A percentile compares a stretch with the other conserved stretches of the same genome.
phyloP scores from a whole-genome alignment of 2,329 filamentous ascomycete species.

The Pyricularia sp. region DNA sequence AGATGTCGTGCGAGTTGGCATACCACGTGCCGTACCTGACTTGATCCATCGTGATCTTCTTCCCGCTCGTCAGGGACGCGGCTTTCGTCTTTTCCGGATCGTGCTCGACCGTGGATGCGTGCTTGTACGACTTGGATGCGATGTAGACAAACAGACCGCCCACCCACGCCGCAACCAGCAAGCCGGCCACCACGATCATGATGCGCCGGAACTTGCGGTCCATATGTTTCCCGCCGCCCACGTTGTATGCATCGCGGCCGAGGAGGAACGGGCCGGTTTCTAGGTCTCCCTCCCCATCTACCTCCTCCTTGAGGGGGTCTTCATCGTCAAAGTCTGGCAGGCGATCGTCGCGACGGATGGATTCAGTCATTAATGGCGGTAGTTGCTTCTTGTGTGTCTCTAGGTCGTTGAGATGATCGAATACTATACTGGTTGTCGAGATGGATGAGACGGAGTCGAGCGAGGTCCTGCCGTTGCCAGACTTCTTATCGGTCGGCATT shows the following conservation, averaged over 20 bases:
- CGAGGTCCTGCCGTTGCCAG: slow-evolving; percentile 23
- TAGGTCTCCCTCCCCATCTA: slow-evolving; percentile 22
- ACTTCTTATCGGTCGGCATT: neutral
- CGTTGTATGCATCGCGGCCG: slow-evolving; percentile 17
- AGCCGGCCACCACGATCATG: slow-evolving; percentile 44
- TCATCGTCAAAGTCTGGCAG: slow-evolving; percentile 29
- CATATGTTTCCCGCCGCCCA: slow-evolving; percentile 37
- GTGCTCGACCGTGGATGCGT: slow-evolving; percentile 48
- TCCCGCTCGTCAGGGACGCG: slow-evolving; percentile 47
- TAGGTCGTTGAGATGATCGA: slow-evolving; percentile 58
- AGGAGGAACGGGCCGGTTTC: slow-evolving; percentile 42
- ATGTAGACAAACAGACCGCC: slow-evolving; percentile 56
- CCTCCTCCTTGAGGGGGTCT: slow-evolving; percentile 29
- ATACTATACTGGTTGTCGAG: slow-evolving; percentile 74
- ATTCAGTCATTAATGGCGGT: neutral
- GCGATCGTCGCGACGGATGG: slow-evolving; percentile 13
- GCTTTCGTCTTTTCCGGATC: slow-evolving; percentile 48
- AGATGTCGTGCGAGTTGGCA: slow-evolving; percentile 50
- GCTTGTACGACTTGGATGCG: slow-evolving; percentile 50
- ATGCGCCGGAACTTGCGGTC: slow-evolving; percentile 52
- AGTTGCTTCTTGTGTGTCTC: slow-evolving; percentile 4
- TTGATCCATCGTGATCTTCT: slow-evolving; percentile 60
- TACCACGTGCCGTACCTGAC: slow-evolving; percentile 54
- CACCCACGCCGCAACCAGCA: slow-evolving; percentile 56
- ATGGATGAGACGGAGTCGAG: slow-evolving; percentile 56